Conservation (phyloP, 768 basidiomycete species). For the Kwoniella heveanensis region DNA sequence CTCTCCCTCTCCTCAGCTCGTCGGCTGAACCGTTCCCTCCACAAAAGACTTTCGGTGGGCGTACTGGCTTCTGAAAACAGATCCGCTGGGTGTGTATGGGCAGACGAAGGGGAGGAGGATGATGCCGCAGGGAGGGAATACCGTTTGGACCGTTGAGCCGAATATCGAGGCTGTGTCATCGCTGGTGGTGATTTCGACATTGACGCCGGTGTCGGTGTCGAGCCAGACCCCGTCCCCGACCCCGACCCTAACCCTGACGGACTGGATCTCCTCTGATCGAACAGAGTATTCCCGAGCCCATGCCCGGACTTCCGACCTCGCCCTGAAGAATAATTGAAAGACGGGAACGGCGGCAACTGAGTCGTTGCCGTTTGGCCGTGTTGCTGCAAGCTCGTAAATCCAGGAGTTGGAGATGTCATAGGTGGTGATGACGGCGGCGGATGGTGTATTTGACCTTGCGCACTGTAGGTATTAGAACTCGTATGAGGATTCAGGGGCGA, state of each 20-base stretch:
- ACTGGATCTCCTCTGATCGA: too few species aligned
- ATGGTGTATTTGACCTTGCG: not conserved
- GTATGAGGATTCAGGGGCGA: constrained; percentile 31
- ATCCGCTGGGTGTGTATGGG: constrained; percentile 3
- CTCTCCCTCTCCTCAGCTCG: constrained; percentile 40
- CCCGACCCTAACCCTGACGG: too few species aligned
- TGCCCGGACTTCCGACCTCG: too few species aligned
- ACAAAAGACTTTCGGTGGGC: constrained; percentile 41
- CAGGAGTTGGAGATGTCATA: constrained; percentile 28
- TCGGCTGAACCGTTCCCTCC: constrained; percentile 38
- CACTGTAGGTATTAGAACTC: not conserved
- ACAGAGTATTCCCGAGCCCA: too few species aligned
- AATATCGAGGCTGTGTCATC: not conserved
- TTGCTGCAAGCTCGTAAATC: constrained; percentile 15
- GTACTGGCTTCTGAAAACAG: constrained; percentile 35
- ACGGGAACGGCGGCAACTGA: constrained; percentile 10
- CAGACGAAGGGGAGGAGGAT: not conserved
- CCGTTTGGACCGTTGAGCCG: constrained; percentile 5
- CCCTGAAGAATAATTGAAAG: too few species aligned
- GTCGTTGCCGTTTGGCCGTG: not conserved
- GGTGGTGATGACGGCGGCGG: constrained; percentile 26
- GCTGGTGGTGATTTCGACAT: too few species aligned
- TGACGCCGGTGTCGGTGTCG: constrained; percentile 1
- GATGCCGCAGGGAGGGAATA: constrained; percentile 1
- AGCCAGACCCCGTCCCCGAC: too few species aligned